phyloP scores from a whole-genome alignment of 2,329 filamentous ascomycete genomes.

The Cryphonectria radicalis region DNA sequence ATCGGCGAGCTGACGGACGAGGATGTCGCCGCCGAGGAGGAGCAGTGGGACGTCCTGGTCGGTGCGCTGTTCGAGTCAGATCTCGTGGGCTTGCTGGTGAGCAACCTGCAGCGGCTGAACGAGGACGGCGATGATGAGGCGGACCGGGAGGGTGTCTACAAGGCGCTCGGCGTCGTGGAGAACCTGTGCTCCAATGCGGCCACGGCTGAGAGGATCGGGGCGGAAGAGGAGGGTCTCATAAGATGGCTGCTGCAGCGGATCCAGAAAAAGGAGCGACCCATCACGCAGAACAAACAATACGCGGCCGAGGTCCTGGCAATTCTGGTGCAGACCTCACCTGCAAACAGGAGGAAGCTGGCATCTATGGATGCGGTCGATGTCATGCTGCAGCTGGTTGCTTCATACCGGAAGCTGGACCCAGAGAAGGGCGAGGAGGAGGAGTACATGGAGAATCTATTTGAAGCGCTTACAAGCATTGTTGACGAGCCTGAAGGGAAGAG shows the following conservation, averaged over 20 bases:
- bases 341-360: slow-evolving; percentile 67
- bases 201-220: slow-evolving; percentile 73
- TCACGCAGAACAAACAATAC: slow-evolving; percentile 94
- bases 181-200: slow-evolving; percentile 76
- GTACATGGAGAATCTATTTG: slow-evolving; percentile 93
- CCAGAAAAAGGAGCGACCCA: slow-evolving; percentile 62
- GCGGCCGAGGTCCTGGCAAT: slow-evolving; percentile 91
- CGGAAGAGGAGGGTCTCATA: slow-evolving; percentile 68
- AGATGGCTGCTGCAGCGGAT: slow-evolving; percentile 79
- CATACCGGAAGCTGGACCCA: slow-evolving; percentile 86
- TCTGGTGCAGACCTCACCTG: slow-evolving; percentile 73
- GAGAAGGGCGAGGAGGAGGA: slow-evolving; percentile 90
- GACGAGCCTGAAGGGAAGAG: slow-evolving; percentile 76
- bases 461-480: slow-evolving; percentile 78
- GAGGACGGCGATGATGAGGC: slow-evolving; percentile 66
- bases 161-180: slow-evolving; percentile 81
- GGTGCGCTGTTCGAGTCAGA: slow-evolving; percentile 70
- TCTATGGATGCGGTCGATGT: slow-evolving; percentile 74
- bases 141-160: slow-evolving; percentile 85
- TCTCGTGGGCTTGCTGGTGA: slow-evolving; percentile 72
- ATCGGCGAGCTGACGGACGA: slow-evolving; percentile 92
- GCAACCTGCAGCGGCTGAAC: slow-evolving; percentile 79
- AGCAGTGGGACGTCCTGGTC: slow-evolving; percentile 80
- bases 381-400: slow-evolving; percentile 80
- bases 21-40: slow-evolving; percentile 79